Conservation (phyloP, 75 land plant species). For the Ceratopteris richardii region DNA sequence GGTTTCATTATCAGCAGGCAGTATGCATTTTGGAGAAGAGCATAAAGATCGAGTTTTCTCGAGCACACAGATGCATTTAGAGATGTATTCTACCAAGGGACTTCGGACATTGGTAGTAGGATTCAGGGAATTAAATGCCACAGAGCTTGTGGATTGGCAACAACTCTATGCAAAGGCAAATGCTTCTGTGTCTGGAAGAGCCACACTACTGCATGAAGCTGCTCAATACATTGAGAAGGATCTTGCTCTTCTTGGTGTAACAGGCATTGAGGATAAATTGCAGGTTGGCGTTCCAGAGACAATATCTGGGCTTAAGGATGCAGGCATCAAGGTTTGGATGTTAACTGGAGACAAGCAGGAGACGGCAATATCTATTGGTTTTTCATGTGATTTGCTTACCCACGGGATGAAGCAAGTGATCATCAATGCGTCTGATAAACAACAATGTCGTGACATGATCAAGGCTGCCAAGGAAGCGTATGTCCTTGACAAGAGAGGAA, state of each 20-base stretch:
- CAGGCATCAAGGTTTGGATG: constrained; percentile 87
- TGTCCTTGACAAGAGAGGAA: constrained; percentile 24
- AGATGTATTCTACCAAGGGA: constrained; percentile 56
- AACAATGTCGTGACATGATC: constrained; percentile 42
- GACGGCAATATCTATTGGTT: constrained; percentile 80
- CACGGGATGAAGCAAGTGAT: constrained; percentile 61
- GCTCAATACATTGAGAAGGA: constrained; percentile 51
- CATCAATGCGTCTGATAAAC: constrained; percentile 62
- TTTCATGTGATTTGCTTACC: constrained; percentile 69
- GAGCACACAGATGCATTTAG: constrained; percentile 50
- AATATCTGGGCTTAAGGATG: constrained; percentile 70
- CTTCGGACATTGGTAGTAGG: constrained; percentile 81
- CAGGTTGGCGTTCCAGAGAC: constrained; percentile 92
- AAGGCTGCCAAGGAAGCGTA: constrained; percentile 41
- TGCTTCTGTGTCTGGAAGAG: constrained; percentile 53
- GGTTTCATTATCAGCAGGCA: constrained; percentile 9
- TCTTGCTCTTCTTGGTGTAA: constrained; percentile 60
- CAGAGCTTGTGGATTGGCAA: constrained; percentile 61
- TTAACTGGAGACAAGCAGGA: constrained; percentile 92
- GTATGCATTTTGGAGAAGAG: background rate
- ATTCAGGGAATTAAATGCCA: constrained; percentile 38
- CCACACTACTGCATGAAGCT: constrained; percentile 49
- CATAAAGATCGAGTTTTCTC: constrained; percentile 5
- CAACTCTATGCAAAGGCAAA: constrained; percentile 57
- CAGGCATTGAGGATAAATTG: constrained; percentile 77